A percentile compares a stretch with the other conserved stretches of the same genome.
Conservation (phyloP, 768 basidiomycete genomes). For the Phallus indusiatus region DNA sequence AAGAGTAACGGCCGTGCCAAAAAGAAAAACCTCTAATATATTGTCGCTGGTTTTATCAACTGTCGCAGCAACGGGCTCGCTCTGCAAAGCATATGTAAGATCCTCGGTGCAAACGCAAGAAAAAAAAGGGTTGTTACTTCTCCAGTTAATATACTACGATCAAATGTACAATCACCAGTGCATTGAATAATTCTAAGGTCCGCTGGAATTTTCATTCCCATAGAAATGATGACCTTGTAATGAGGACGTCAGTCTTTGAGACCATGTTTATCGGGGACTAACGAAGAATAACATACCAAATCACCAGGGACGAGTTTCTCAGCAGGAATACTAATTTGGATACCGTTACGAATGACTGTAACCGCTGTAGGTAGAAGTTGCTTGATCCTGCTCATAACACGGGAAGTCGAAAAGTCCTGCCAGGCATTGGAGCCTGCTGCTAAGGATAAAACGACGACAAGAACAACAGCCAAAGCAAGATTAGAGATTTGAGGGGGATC, state of each 20-base stretch:
- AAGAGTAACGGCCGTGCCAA: not conserved
- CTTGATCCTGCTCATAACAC: conserved; percentile 55
- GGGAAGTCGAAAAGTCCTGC: conserved; percentile 47
- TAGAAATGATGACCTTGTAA: conserved; percentile 37
- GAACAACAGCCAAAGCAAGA: conserved; percentile 50
- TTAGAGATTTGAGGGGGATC: conserved; percentile 46
- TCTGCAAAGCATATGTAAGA: conserved; percentile 13
- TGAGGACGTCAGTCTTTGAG: not conserved
- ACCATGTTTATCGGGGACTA: not conserved
- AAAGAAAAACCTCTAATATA: conserved; percentile 12
- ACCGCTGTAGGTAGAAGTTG: conserved; percentile 59
- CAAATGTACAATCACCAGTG: conserved; percentile 49
- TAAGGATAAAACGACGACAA: conserved; percentile 32
- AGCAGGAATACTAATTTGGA: conserved; percentile 39
- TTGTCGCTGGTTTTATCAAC: conserved; percentile 25
- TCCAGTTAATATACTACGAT: conserved; percentile 57
- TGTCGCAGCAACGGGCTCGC: conserved; percentile 18
- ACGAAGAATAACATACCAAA: conserved; percentile 21
- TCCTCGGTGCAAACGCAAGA: conserved; percentile 26
- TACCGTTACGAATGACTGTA: conserved; percentile 46
- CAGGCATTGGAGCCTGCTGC: conserved; percentile 38
- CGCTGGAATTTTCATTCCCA: conserved; percentile 65
- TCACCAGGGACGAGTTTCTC: conserved; percentile 62
- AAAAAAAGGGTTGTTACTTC: conserved; percentile 32
- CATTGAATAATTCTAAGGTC: conserved; percentile 56